Conservation (phyloP, 2,329 filamentous ascomycete species). For the Hypoxylon sp. region DNA sequence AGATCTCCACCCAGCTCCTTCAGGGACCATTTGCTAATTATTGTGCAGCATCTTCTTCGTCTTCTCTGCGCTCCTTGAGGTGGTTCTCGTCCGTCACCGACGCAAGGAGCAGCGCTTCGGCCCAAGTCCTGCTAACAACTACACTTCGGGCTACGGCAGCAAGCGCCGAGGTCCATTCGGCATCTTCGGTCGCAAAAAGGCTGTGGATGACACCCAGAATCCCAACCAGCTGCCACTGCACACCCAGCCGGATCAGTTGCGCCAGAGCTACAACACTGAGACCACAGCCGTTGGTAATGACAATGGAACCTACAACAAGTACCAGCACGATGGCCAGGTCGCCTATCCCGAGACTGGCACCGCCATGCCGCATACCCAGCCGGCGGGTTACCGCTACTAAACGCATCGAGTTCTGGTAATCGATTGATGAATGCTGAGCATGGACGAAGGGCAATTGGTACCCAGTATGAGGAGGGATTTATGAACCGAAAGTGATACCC, state of each 20-base stretch:
- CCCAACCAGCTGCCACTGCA: conserved; percentile 49
- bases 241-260: conserved; percentile 47
- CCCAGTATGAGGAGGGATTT: conserved; percentile 10
- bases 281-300: conserved; percentile 45
- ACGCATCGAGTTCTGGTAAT: conserved; percentile 8
- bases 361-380: conserved; percentile 21
- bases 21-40: background rate
- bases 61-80: conserved; percentile 73
- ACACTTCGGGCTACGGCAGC: conserved; percentile 51
- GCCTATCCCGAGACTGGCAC: conserved; percentile 44
- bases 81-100: conserved; percentile 74
- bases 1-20: conserved; percentile 37
- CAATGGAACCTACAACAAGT: conserved; percentile 42
- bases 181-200: conserved; percentile 43
- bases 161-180: conserved; percentile 45
- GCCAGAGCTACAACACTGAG: conserved; percentile 50
- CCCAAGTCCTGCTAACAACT: conserved; percentile 52
- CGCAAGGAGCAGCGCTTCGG: conserved; percentile 58
- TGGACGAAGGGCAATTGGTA: conserved; percentile 9
- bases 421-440: conserved; percentile 8
- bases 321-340: conserved; percentile 44
- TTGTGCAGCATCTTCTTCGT: conserved; percentile 73
- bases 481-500: conserved; percentile 30
- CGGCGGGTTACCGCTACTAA: conserved; percentile 40
- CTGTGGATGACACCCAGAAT: conserved; percentile 35